Evolutionary conservation across 2,329 filamentous ascomycete species (phyloP).

Genomic region (Chrysosporium keratinophilum): DNA sequence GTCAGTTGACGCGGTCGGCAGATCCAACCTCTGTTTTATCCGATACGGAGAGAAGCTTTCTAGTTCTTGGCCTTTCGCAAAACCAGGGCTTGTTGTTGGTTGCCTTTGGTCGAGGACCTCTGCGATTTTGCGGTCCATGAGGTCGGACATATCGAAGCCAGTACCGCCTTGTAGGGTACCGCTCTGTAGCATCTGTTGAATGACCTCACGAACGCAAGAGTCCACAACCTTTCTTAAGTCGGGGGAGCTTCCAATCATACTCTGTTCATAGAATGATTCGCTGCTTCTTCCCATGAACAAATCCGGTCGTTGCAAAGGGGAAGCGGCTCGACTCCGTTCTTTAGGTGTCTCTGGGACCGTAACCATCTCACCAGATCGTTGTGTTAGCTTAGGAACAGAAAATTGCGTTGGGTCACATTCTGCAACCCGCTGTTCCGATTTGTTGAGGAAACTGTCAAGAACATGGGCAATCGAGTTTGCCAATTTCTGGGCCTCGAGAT

Average conservation of each 20-base stretch:
- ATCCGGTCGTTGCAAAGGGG: background rate
- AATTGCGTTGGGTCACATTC: background rate
- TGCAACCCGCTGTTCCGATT: conserved; percentile 15
- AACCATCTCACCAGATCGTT: background rate
- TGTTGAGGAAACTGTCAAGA: conserved; percentile 26
- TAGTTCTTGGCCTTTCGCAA: background rate
- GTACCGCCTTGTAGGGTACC: conserved; percentile 3
- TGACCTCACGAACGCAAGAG: conserved; percentile 14
- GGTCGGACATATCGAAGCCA: conserved; percentile 5
- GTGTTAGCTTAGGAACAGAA: background rate
- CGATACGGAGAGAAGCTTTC: conserved; percentile 3
- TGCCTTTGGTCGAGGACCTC: conserved; percentile 3
- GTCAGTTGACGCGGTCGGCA: conserved; percentile 1
- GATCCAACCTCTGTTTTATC: background rate
- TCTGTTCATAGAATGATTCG: conserved; percentile 3
- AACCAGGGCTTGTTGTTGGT: background rate
- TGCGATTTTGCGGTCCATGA: conserved; percentile 10
- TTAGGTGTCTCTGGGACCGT: background rate
- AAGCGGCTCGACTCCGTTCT: background rate
- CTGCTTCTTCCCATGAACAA: background rate
- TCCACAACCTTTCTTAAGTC: conserved; percentile 14
- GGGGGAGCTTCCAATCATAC: conserved; percentile 1
- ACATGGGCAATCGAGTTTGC: conserved; percentile 26
- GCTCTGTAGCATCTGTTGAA: conserved; percentile 14
- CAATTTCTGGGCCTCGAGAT: conserved; percentile 25